Base-by-base conservation (phyloP, 1,139 yeast genomes). In the Diutina neorugosa region DNA sequence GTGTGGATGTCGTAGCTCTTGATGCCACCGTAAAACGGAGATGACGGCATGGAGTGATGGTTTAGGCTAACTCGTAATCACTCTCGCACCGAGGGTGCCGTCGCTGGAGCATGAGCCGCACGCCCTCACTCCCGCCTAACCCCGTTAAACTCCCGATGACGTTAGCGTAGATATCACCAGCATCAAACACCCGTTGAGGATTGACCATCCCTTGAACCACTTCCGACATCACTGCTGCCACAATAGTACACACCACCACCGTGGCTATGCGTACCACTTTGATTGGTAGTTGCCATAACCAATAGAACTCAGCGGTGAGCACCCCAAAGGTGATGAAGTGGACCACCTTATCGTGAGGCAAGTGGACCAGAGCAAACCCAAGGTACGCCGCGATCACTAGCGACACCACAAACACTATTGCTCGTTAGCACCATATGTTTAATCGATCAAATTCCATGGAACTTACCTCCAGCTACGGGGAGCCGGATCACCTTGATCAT, bases 221-320 rank as follows among this genome's bases (percentile, higher is more conserved):
- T 62, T 82, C 87, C 66, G 82, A 82, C 6, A 72, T 69, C 16
- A 80, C 64, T 31, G 81, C 70, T 3, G 75, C 81, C 1, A 70
- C 65, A 2, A 69, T 53, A 4, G 81, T 71, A 59, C 83, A 77
- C 19, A 70, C 68, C 1, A 69, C 54, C 18, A 76, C 60, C 1
- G 86, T 77, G 49, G 76, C 56, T 70, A 63, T 55, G 73, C 69
- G 56, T 74, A 64, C 8, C 69, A 65, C 54, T 2, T 16, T 16
- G 64, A 65, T 49, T 61, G 62, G n/a, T 58, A 59, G 63, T 50
- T 80, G 81, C 53, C 81, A 67, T 8, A 80, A 63, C 69, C 80
- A 79, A 69, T 79, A 82, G 61, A 82, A 78, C 54, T 77, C 78
- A 27, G 69, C 61, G 1, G 85, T 78, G 14, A 82, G 65, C 4